Conservation (phyloP, 805 yeast species). For the Isabelozyma gotoi region DNA sequence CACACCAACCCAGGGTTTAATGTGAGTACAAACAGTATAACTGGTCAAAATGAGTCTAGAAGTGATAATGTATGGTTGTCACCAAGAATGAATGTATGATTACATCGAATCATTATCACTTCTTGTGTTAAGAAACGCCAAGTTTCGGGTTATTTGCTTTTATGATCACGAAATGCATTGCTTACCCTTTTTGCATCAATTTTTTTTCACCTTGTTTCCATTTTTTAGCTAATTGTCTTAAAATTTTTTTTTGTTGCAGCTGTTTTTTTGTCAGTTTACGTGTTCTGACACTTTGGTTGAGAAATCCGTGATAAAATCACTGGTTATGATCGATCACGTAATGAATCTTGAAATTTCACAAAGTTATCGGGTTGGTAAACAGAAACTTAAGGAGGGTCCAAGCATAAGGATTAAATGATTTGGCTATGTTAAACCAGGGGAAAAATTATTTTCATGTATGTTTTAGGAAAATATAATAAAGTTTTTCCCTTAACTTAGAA, state of each 20-base stretch:
- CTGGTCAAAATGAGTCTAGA: background rate
- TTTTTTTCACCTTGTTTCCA: background rate
- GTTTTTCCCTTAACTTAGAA: too few relatives aligned
- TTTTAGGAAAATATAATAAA: too few relatives aligned
- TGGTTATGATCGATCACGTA: background rate
- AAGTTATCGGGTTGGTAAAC: background rate
- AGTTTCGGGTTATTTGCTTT: background rate
- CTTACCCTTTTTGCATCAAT: background rate
- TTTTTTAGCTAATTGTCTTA: too few relatives aligned
- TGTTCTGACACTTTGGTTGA: too few relatives aligned
- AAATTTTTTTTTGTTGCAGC: background rate
- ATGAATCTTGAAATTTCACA: background rate
- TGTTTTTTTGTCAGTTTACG: background rate
- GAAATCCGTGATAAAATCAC: background rate
- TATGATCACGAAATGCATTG: background rate
- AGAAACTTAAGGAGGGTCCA: background rate
- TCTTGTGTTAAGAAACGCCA: too few relatives aligned
- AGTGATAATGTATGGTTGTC: background rate
- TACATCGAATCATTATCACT: background rate
- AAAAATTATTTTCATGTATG: too few relatives aligned
- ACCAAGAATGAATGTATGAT: slow-evolving; percentile 1
- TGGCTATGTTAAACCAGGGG: background rate
- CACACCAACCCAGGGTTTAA: background rate
- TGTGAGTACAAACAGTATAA: background rate
- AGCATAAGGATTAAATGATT: background rate